phyloP scores from a whole-genome alignment of 805 yeast genomes.

The Kuraishia piskuri region DNA sequence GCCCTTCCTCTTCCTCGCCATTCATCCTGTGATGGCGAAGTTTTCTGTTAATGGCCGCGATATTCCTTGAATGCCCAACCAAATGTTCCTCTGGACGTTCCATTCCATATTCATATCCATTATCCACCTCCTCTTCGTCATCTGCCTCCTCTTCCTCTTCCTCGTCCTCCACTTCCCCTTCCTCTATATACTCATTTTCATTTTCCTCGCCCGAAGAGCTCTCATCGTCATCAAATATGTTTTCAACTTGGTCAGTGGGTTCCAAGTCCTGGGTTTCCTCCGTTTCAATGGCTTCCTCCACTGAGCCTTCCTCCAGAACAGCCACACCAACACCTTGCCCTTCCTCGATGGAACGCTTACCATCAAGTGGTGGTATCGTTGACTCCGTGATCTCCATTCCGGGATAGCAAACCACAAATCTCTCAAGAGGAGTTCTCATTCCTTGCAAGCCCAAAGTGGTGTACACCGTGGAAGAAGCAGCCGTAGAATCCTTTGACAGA shows the following conservation, averaged over 20 bases:
- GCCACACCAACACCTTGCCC: too few species aligned
- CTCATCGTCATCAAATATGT: not conserved
- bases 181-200: not conserved
- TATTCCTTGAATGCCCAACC: not conserved
- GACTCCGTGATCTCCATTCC: conserved; percentile 1
- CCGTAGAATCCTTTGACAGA: not conserved
- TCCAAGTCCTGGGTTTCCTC: too few species aligned
- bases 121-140: conserved; percentile 25
- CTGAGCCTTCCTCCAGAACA: too few species aligned
- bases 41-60: not conserved
- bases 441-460: not conserved
- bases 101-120: conserved; percentile 17
- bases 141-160: not conserved
- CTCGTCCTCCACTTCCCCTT: not conserved
- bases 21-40: not conserved
- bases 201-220: not conserved
- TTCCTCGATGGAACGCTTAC: too few species aligned
- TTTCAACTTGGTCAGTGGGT: too few species aligned
- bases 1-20: conserved; percentile 18
- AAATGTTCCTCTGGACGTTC: too few species aligned
- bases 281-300: too few species aligned
- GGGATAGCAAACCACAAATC: conserved; percentile 2
- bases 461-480: not conserved
- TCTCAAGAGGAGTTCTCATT: not conserved
- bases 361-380: not conserved